A percentile compares a stretch with the other conserved stretches of the same genome.
phyloP scores from a whole-genome alignment of 768 basidiomycete species.

The Phaeolepiota aurea region DNA sequence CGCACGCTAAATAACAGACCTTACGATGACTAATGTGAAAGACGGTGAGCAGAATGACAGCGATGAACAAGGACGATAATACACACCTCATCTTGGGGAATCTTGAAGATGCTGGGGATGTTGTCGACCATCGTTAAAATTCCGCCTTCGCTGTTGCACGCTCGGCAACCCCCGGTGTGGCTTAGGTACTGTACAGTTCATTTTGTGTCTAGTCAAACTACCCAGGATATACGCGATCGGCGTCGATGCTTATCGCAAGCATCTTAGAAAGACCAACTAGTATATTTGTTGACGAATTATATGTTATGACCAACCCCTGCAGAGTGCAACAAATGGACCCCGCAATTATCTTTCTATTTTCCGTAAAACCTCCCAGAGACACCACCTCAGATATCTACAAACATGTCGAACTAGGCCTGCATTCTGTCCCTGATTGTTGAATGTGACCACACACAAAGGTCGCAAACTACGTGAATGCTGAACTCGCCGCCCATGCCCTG shows the following conservation, averaged over 20 bases:
- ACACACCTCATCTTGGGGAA: constrained; percentile 60
- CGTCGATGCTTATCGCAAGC: too few species aligned
- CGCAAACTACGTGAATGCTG: neutral
- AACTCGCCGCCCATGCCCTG: neutral
- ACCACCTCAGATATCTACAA: too few species aligned
- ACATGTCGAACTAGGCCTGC: too few species aligned
- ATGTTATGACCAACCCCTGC: too few species aligned
- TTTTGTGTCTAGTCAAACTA: neutral
- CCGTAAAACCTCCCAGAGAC: too few species aligned
- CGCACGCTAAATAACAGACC: constrained; percentile 34
- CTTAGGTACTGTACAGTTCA: constrained; percentile 32
- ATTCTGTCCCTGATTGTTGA: neutral
- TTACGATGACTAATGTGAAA: constrained; percentile 67
- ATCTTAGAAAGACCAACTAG: too few species aligned
- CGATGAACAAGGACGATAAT: constrained; percentile 3
- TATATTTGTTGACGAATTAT: too few species aligned
- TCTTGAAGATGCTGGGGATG: constrained; percentile 31
- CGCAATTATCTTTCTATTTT: too few species aligned
- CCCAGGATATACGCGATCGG: neutral
- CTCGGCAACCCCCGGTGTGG: constrained; percentile 32
- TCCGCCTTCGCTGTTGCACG: constrained; percentile 9
- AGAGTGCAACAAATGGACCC: too few species aligned
- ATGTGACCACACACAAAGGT: too few species aligned
- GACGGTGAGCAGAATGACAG: constrained; percentile 8
- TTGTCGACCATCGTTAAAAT: constrained; percentile 20